Conservation (phyloP, 2,329 filamentous ascomycete genomes). For the Calonectria pseudoreteaudii region DNA sequence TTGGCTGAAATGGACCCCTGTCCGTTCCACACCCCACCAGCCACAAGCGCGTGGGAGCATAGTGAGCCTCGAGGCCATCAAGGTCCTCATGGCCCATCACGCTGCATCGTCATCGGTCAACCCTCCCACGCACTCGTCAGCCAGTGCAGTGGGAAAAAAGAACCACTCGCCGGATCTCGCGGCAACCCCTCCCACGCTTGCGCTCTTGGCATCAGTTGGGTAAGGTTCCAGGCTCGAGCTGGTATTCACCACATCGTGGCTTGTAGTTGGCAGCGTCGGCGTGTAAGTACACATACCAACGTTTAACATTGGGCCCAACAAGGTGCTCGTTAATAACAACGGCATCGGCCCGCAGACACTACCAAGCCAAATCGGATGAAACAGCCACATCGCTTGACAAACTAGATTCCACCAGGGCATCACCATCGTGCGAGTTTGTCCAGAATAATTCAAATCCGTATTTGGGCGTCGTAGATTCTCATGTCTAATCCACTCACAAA, state of each 20-base stretch:
- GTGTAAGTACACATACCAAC: constrained; percentile 14
- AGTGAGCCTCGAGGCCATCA: constrained; percentile 36
- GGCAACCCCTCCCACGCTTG: constrained; percentile 29
- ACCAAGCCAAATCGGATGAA: not conserved
- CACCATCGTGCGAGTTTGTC: not conserved
- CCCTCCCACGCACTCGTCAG: constrained; percentile 22
- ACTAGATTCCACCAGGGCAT: not conserved
- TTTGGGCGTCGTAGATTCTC: not conserved
- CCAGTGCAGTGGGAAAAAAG: constrained; percentile 14
- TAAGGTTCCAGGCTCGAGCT: not conserved
- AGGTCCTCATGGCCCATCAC: constrained; percentile 38
- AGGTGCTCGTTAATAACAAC: not conserved
- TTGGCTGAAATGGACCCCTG: constrained; percentile 25
- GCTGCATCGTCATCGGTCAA: constrained; percentile 23
- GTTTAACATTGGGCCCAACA: not conserved
- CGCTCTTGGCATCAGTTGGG: not conserved
- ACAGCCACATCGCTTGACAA: not conserved
- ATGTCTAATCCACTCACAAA: constrained; percentile 4
- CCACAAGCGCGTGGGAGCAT: constrained; percentile 31
- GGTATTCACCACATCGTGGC: not conserved
- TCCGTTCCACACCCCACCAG: constrained; percentile 21
- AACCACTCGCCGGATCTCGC: constrained; percentile 34
- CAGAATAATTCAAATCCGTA: constrained; percentile 17
- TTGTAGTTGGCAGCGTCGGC: not conserved
- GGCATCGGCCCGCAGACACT: not conserved